Evolutionary conservation across 371 early-diverging fungal species (phyloP), one percentile per base, ranked within the genome.

Genomic region (Mucor indicus): DNA sequence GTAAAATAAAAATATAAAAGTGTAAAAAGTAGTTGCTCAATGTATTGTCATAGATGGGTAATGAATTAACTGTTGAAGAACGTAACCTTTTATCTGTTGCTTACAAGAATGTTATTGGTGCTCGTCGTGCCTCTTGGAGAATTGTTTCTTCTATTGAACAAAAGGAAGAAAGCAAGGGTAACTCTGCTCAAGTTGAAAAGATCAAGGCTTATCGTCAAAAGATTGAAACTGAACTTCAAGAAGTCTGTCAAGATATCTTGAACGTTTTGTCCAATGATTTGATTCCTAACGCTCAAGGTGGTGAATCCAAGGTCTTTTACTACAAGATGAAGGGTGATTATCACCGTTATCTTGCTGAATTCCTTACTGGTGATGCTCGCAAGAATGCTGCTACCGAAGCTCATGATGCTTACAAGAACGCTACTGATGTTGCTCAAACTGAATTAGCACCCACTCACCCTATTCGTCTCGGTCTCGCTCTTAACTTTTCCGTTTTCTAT

Each of bases 261-360:
- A 65, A 79, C 19, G 93, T 96, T 30, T 80, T 99, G 44, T 89
- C 90, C 69, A 75, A 87, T 37, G 77, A 93, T 72, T 79, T 98
- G 55, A 89, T 98, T 60, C 85, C 86, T 44, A 62, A 80, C 47
- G 93, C 93, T 45, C 79, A 81, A 46, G 81, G 87, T 61, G 91
- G 91, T 62, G 96, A 97, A 79, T 92, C 95, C 62, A 91, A 90
- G 80, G 98, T 98, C 56, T 98, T 98, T 76, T 98, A 98, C 84
- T 89, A 93, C 81, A 98, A 99, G 86, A 98, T 99, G 99, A 98
- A 93, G 87, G 99, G 98, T 48, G 99, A 99, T 77, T 99, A 99
- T 84, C 92, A 92, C 84, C 91, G 99, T 64, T 99, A 99, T 77
- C 88, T 98, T 45, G 98, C 99, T 55, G 99, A 99, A 79, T 96